These are phyloP conservation scores for Anethum foeniculum DNA, from an alignment of 140 eudicot species.

Conservation along the genomic window DNA sequence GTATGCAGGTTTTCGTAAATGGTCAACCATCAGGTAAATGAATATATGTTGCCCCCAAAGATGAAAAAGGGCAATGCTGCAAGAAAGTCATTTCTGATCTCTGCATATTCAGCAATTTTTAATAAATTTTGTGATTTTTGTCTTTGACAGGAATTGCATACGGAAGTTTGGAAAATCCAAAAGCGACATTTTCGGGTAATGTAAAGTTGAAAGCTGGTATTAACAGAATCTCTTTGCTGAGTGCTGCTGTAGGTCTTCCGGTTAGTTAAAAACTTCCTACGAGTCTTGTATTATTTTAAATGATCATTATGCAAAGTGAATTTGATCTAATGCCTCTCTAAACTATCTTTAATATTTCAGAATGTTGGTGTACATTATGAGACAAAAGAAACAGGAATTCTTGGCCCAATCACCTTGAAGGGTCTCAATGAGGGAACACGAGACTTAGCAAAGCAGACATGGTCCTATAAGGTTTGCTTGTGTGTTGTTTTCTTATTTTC, in stretches of 20 bases:
- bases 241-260: slow-evolving; percentile 80
- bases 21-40: slow-evolving; percentile 62
- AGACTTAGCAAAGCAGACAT: slow-evolving; percentile 68
- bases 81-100: background rate
- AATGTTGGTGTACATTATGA: slow-evolving; percentile 88
- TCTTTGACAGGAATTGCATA: slow-evolving; percentile 54
- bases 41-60: background rate
- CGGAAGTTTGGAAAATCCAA: slow-evolving; percentile 64
- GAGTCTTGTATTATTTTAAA: background rate
- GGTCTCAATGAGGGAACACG: slow-evolving; percentile 71
- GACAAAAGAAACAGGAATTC: slow-evolving; percentile 70
- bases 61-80: background rate
- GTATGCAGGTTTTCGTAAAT: slow-evolving; percentile 79
- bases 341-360: slow-evolving; percentile 26
- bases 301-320: background rate
- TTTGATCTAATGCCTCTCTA: background rate
- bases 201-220: slow-evolving; percentile 65
- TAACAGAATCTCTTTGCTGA: slow-evolving; percentile 77
- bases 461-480: slow-evolving; percentile 75
- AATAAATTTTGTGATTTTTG: slow-evolving; percentile 15
- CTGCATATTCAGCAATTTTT: background rate
- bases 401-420: slow-evolving; percentile 74
- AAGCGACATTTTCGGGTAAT: slow-evolving; percentile 44
- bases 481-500: background rate
- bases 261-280: slow-evolving; percentile 34